Base-by-base conservation (phyloP, 1,139 yeast species). In the Tardiomyces blankii region DNA sequence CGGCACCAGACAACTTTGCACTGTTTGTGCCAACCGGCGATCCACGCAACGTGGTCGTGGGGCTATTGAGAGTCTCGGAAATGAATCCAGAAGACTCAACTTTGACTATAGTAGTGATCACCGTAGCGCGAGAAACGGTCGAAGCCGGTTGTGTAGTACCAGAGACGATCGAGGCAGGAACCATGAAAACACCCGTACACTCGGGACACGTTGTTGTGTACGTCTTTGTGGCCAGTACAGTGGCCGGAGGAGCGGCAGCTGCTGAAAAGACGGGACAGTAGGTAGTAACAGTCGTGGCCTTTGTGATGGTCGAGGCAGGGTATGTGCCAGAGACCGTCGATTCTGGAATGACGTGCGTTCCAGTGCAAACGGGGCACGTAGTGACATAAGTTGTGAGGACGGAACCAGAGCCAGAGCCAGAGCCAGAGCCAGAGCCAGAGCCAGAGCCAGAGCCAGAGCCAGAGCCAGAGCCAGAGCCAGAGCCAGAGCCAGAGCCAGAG, bases 381-480 rank as follows among this genome's bases (percentile, higher is more conserved):
- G 35, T 30, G 16, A 30, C 35, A 9, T 30, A 30, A 11, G 35
- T 30, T 3, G 35, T 30, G 35, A 21, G 39, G 40, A 35, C 42
- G 5, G 64, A 53, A 33, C 54, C 58, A 14, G 60, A 50, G 39
- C 50, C 58, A 35, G 64, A 57, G 40, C 47, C 50, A 23, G 56
- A 51, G 38, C 48, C 50, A 13, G 55, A 45, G 47, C 53, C 51
- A 14, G 61, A 52, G 33, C 49, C 51, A 32, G 47, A 46, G 41
- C 52, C 58, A 18, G 60, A 50, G 42, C 52, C 60, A 18, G 61
- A 51, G 49, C 50, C 58, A 9, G 61, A 52, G 38, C 46, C 51
- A 2, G 62, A 54, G 44, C 46, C 49, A 40, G 62, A 53, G 38
- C 47, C 58, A 21, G 60, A 49, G 46, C 41, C 40, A 8, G 56